Evolutionary conservation across 345 rosid species (phyloP).

Genomic region (Sisymbrium irio): DNA sequence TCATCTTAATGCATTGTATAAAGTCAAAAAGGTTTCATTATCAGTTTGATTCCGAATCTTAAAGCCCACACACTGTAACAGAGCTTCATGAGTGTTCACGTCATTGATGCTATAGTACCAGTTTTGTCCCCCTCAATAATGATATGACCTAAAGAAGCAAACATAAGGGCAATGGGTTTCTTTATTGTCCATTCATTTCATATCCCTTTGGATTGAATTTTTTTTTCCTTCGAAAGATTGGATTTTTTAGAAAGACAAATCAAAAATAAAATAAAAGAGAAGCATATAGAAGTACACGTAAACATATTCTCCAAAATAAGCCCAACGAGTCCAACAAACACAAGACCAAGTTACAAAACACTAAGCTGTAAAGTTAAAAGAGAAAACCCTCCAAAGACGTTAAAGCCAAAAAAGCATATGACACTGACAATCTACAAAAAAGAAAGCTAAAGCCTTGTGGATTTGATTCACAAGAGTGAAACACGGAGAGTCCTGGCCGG

Average conservation of each 20-base stretch:
- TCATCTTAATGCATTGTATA: neutral
- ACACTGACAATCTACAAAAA: constrained; percentile 29
- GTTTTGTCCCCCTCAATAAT: constrained; percentile 36
- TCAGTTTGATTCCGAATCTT: constrained; percentile 2
- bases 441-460: constrained; percentile 24
- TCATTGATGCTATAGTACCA: constrained; percentile 16
- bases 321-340: constrained; percentile 36
- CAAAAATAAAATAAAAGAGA: constrained; percentile 7
- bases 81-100: constrained; percentile 13
- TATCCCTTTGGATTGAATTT: constrained; percentile 23
- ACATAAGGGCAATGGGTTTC: constrained; percentile 5
- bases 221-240: neutral
- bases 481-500: constrained; percentile 10
- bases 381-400: constrained; percentile 27
- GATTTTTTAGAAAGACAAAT: constrained; percentile 16
- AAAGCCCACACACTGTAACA: neutral
- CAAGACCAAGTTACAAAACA: constrained; percentile 33
- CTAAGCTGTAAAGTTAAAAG: constrained; percentile 30
- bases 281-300: constrained; percentile 32
- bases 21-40: constrained; percentile 10
- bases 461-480: constrained; percentile 22
- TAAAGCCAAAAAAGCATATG: constrained; percentile 34
- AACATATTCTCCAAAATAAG: constrained; percentile 27
- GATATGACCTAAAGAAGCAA: constrained; percentile 30
- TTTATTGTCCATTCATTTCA: constrained; percentile 37